These are phyloP conservation scores for Daldinia eschscholtzii DNA, from an alignment of 2,329 filamentous ascomycete species.

Conservation along the genomic window DNA sequence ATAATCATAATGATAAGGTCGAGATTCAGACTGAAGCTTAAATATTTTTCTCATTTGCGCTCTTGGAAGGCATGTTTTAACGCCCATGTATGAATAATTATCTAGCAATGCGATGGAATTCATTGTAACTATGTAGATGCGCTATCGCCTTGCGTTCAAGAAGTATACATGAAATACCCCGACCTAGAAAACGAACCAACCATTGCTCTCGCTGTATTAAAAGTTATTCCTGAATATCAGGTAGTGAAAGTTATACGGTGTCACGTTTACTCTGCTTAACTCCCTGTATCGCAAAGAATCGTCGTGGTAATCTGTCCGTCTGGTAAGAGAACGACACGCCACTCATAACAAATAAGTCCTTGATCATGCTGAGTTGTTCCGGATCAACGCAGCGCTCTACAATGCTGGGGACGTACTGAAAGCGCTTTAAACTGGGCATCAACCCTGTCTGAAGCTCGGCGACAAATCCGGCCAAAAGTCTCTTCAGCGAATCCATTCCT, in stretches of 20 bases:
- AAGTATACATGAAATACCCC: neutral
- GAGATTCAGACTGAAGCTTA: neutral
- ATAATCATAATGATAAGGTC: neutral
- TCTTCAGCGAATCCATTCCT: neutral
- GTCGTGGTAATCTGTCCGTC: neutral
- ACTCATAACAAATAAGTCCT: neutral
- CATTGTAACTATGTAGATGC: neutral
- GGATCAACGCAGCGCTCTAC: neutral
- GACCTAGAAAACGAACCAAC: neutral
- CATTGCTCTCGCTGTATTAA: neutral
- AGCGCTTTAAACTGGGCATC: neutral
- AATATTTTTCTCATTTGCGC: neutral
- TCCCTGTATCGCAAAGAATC: neutral
- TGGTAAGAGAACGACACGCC: neutral
- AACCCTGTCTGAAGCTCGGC: neutral
- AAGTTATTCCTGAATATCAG: neutral
- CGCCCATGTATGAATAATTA: neutral
- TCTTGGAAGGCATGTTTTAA: neutral
- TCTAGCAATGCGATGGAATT: neutral
- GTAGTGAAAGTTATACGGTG: neutral
- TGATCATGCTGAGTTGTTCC: neutral
- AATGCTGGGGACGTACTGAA: constrained; percentile 1
- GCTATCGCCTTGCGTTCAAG: neutral
- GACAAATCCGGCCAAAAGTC: neutral
- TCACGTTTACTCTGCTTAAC: neutral